Evolutionary conservation across 306 rosid species (phyloP), one percentile per base, ranked within the genome.

Genomic region (Ochetophila trinervis): DNA sequence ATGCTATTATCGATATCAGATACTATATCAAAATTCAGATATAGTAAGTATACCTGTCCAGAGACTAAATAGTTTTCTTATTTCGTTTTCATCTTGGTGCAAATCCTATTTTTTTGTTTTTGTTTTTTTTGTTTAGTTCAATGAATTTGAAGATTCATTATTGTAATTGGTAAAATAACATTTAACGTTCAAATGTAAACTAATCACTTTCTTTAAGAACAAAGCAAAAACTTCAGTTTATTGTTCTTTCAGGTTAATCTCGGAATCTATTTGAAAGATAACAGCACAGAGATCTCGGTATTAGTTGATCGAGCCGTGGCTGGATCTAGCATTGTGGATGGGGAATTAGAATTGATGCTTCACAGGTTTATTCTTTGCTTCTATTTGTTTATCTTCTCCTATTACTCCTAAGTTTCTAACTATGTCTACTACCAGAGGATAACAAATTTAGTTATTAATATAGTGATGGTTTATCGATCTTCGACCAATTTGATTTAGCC

Each of bases 241-340:
- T 22, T 35, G 16, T 67, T 67, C 40, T 71, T 75, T 80, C 86
- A 90, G 97, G 72, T 90, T 76, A 90, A 81, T 71, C 90, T 85
- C 17, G 95, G 95, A 27, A 83, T 90, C 61, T 87, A 81, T 62
- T 21, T 76, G 62, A 82, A 77, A 67, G 97, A 90, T 69, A 57
- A 75, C 67, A 80, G 52, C 49, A 81, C 44, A 53, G 97, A 90
- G 76, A 68, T 90, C 15, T 90, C 97, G 18, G 71, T 87, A 37
- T 74, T 90, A 73, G 95, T 85, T 11, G 97, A 90, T 73, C 83
- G 97, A 62, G 80, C 97, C 37, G 83, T 90, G 7, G 97, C 95
- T 22, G 97, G 97, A 36, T 81, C 97, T 53, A 90, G 97, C 83
- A 72, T 90, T 45, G 68, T 47, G 56, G 95, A 90, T 78, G 95